phyloP scores from a whole-genome alignment of 441 rosid species.

The Flueggea neowawraea region DNA sequence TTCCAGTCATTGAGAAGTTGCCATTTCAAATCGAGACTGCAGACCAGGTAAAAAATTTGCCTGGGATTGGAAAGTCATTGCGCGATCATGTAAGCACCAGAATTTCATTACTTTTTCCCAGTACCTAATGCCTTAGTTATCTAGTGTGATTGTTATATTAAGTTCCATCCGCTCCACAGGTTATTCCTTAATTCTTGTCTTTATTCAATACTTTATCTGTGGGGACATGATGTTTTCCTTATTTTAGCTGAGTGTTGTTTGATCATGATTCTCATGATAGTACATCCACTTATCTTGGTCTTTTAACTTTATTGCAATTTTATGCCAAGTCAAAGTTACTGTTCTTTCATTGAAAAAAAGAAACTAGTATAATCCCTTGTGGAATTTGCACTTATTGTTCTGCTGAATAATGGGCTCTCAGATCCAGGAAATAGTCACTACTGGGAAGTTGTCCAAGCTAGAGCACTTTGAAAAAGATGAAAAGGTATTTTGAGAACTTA shows the following conservation, averaged over 20 bases:
- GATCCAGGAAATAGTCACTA: conserved; percentile 93
- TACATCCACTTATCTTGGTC: no score
- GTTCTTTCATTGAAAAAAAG: no score
- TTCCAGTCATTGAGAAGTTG: conserved; percentile 81
- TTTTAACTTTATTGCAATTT: no score
- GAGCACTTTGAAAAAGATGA: conserved; percentile 95
- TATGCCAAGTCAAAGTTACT: no score
- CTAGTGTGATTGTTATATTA: not conserved
- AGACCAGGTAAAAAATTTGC: conserved; percentile 77
- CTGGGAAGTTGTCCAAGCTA: conserved; percentile 87
- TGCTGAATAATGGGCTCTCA: conserved; percentile 22
- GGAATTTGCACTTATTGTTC: not conserved
- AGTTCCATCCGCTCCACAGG: not conserved
- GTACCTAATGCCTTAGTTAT: conserved; percentile 6
- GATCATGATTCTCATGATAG: no score
- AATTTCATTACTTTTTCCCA: not conserved
- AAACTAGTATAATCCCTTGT: no score
- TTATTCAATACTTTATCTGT: not conserved
- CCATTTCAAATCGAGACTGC: conserved; percentile 80
- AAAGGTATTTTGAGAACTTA: conserved; percentile 45
- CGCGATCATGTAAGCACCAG: conserved; percentile 79
- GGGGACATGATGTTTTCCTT: not conserved
- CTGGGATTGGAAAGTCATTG: conserved; percentile 92
- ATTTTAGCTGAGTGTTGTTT: not conserved
- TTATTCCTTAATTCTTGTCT: not conserved